Percentiles rank a stretch among this genome's conserved stretches.
phyloP scores from a whole-genome alignment of 306 rosid species.

The Canavalia gladiata region DNA sequence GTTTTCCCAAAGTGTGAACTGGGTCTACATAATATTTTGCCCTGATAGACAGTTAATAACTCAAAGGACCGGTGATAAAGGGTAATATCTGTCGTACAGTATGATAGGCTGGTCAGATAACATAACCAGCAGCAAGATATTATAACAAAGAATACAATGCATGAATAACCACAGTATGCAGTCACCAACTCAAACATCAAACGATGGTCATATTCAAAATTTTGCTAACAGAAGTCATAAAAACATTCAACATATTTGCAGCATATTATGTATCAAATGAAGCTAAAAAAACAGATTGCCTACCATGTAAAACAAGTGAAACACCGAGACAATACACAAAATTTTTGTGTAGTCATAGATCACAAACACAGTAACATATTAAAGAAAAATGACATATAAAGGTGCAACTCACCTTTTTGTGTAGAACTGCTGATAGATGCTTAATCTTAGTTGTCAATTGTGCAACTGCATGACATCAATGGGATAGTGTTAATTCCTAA shows the following conservation, averaged over 20 bases:
- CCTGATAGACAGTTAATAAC: background rate
- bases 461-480: conserved; percentile 76
- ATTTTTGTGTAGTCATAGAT: background rate
- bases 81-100: background rate
- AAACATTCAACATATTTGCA: conserved; percentile 22
- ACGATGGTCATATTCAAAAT: background rate
- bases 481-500: conserved; percentile 32
- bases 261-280: conserved; percentile 12
- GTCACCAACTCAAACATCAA: conserved; percentile 33
- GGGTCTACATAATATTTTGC: background rate
- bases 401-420: conserved; percentile 79
- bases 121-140: conserved; percentile 15
- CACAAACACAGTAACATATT: conserved; percentile 10
- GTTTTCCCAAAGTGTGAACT: conserved; percentile 17
- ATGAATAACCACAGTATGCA: background rate
- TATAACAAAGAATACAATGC: conserved; percentile 15
- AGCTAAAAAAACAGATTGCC: conserved; percentile 12
- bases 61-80: background rate
- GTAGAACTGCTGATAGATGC: conserved; percentile 79
- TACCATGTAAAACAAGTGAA: conserved; percentile 12
- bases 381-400: conserved; percentile 21
- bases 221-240: conserved; percentile 2
- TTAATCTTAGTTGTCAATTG: conserved; percentile 87
- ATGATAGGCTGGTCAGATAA: conserved; percentile 6
- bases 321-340: background rate